A percentile compares a stretch with the other conserved stretches of the same genome.
phyloP scores from a whole-genome alignment of 352 stramenopile genomes.

The Lagenidium sp. region DNA sequence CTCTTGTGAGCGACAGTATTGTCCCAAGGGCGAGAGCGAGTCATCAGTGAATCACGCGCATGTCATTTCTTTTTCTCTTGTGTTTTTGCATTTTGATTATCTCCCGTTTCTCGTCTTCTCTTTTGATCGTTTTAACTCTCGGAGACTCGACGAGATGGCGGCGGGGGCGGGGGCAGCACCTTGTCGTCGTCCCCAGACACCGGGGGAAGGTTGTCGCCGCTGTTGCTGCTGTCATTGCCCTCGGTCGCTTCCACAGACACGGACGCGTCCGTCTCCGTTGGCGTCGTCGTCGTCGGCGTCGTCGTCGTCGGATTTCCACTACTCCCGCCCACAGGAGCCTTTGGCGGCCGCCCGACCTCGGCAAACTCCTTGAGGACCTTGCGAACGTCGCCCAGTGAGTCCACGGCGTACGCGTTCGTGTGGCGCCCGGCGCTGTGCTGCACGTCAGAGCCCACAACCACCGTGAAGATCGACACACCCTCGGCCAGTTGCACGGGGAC shows the following conservation, averaged over 20 bases:
- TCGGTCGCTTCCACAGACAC: background rate
- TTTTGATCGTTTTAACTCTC: too few relatives aligned
- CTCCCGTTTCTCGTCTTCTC: too few relatives aligned
- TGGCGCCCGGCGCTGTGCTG: conserved; percentile 53
- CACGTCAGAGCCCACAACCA: conserved; percentile 57
- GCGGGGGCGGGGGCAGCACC: too few relatives aligned
- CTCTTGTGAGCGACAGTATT: conserved; percentile 30
- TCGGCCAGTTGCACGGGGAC: conserved; percentile 58
- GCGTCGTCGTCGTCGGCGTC: background rate
- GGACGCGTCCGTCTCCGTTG: background rate
- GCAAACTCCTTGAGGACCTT: conserved; percentile 70
- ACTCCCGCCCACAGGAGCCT: background rate
- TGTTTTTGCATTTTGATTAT: too few relatives aligned
- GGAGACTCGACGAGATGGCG: too few relatives aligned
- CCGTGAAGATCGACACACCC: conserved; percentile 56
- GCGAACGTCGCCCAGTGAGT: conserved; percentile 54
- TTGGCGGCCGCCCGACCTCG: conserved; percentile 2
- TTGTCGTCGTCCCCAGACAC: too few relatives aligned
- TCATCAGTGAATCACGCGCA: too few relatives aligned
- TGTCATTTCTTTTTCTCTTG: too few relatives aligned
- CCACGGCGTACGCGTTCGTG: conserved; percentile 47
- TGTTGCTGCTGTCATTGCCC: background rate
- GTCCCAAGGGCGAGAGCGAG: too few relatives aligned
- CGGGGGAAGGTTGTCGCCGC: too few relatives aligned
- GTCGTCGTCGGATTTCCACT: background rate